Evolutionary conservation across 2,329 filamentous ascomycete genomes (phyloP).

Genomic region (Cordyceps javanica): DNA sequence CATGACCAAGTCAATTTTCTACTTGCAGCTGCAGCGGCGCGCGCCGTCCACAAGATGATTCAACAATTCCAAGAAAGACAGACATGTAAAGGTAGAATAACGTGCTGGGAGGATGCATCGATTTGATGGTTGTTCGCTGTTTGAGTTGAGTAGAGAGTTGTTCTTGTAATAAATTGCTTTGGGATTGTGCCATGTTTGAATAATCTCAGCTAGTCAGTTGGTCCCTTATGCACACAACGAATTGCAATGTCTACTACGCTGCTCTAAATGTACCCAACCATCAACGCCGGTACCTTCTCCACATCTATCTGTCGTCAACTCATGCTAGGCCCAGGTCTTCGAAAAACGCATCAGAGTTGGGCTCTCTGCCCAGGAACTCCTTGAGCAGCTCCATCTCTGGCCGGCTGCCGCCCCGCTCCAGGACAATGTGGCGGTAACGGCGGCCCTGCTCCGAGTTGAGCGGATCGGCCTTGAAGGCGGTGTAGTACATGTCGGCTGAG

Average conservation of each 20-base stretch:
- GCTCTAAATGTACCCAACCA: neutral
- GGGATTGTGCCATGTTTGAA: too few relatives aligned
- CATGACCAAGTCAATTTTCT: too few relatives aligned
- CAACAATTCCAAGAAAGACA: too few relatives aligned
- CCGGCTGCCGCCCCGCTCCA: constrained; percentile 70
- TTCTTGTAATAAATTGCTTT: too few relatives aligned
- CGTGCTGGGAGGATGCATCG: too few relatives aligned
- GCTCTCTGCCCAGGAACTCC: constrained; percentile 71
- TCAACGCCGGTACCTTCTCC: neutral
- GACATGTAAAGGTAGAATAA: too few relatives aligned
- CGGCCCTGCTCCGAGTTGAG: constrained; percentile 71
- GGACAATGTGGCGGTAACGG: constrained; percentile 69
- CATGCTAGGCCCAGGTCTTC: constrained; percentile 56
- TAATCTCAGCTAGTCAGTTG: too few relatives aligned
- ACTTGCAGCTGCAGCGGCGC: too few relatives aligned
- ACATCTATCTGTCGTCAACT: neutral
- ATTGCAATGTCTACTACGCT: neutral
- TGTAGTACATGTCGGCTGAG: constrained; percentile 80
- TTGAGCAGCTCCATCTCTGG: constrained; percentile 77
- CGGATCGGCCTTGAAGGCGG: constrained; percentile 69
- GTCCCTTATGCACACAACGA: neutral
- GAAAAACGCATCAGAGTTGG: constrained; percentile 74
- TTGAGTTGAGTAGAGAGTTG: too few relatives aligned
- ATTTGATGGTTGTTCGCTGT: too few relatives aligned
- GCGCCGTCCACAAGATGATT: too few relatives aligned